A percentile compares a stretch with the other conserved stretches of the same genome.
Conservation (phyloP, 148 eudicot species). For the Spergularia bocconei region DNA sequence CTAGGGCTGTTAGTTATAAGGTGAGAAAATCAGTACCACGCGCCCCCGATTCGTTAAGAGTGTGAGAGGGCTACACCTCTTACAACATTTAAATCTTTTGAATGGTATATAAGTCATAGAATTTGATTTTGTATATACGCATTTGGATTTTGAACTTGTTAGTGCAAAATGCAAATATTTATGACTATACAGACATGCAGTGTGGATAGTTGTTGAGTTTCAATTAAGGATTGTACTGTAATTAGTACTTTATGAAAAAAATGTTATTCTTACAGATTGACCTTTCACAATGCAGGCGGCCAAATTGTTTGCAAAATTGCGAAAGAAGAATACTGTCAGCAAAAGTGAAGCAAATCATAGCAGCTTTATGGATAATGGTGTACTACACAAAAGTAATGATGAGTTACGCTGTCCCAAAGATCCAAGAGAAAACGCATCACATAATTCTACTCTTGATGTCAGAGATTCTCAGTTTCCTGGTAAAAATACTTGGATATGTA, state of each 20-base stretch:
- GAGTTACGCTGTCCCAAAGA: slow-evolving; percentile 26
- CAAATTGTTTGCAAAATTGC: slow-evolving; percentile 51
- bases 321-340: slow-evolving; percentile 32
- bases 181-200: too few relatives aligned
- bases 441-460: slow-evolving; percentile 10
- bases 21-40: too few relatives aligned
- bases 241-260: neutral
- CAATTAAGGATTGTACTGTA: neutral
- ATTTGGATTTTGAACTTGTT: neutral
- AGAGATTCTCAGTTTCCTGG: slow-evolving; percentile 24
- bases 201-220: neutral
- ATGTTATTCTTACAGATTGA: neutral
- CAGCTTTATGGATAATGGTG: slow-evolving; percentile 30
- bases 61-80: neutral
- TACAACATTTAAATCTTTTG: neutral
- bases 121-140: neutral
- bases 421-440: slow-evolving; percentile 23
- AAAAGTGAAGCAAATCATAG: slow-evolving; percentile 30
- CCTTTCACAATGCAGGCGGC: slow-evolving; percentile 48
- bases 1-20: too few relatives aligned
- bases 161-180: neutral
- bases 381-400: slow-evolving; percentile 12
- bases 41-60: too few relatives aligned
- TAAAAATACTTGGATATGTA: slow-evolving; percentile 18
- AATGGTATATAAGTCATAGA: neutral